Base-by-base conservation (phyloP, 2,329 filamentous ascomycete genomes). In the Fusarium tanahbumbuense region DNA sequence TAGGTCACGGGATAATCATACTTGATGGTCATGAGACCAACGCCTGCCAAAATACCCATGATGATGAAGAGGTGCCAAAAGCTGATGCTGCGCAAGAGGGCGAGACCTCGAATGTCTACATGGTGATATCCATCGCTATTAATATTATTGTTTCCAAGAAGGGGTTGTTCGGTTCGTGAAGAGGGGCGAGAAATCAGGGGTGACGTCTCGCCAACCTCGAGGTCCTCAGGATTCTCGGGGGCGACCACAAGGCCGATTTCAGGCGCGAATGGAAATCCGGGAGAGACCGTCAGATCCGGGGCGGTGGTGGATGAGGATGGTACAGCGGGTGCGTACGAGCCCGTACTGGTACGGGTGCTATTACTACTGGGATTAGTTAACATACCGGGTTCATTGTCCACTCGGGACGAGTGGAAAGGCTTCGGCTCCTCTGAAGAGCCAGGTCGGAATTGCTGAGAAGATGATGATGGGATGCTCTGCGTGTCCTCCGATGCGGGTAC, bases 21-120 rank as follows among this genome's bases (percentile, higher is more conserved):
- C 94, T 99, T 99, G 82, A 99, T 99, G 1, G 95, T 98, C 96
- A 99, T 99, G 71, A 99, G 83, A 13, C 96, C 96, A 74, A 98
- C 92, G 55, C 96, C 96, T 8, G 94, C 93, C 67, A 98, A 84
- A n/a, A 98, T 87, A 41, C 91, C 94, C 87, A 99, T 93, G 72
- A 97, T 89, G 60, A 87, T 80, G 79, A 97, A 98, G 28, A 97
- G 82, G 76, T 97, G 92, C 94, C 94, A 98, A 80, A 98, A 99
- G 71, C 97, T 92, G 49, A 90, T 75, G 65, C 87, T 89, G 56
- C 84, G 84, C 32, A 97, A 82, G 77, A 99, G 85, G 18, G 87
- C 86, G 76, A 93, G 84, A 70, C 96, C 96, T 78, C 95, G 93
- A 77, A 98, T 92, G 89, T 98, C 96, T 93, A 92, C 81, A 86